Percentiles rank a stretch among this genome's conserved stretches.
These are phyloP conservation scores for Lantana camara DNA, from an alignment of 257 asterid species.

Conservation along the genomic window DNA sequence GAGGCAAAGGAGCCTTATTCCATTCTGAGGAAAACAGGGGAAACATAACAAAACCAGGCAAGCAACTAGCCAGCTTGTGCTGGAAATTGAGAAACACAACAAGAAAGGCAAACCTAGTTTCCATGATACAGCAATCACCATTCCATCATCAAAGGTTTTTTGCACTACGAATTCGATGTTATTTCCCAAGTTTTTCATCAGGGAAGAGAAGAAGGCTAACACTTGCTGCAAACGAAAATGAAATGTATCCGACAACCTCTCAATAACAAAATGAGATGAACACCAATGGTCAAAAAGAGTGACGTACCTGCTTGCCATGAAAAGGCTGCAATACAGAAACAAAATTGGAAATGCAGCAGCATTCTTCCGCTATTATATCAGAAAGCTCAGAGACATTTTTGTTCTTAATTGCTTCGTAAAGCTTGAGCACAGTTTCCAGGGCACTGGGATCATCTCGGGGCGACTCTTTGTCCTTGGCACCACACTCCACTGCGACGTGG, in stretches of 20 bases:
- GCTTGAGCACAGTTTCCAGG: constrained; percentile 66
- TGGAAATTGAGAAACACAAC: neutral
- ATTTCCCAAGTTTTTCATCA: constrained; percentile 52
- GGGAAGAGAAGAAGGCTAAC: constrained; percentile 52
- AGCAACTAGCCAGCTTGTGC: neutral
- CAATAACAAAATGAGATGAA: neutral
- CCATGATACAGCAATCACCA: constrained; percentile 67
- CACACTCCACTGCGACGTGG: constrained; percentile 28
- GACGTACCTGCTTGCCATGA: constrained; percentile 67
- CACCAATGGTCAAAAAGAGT: neutral
- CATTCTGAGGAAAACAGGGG: constrained; percentile 44
- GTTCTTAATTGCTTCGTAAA: constrained; percentile 57
- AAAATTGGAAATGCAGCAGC: constrained; percentile 63
- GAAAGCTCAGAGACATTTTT: constrained; percentile 45
- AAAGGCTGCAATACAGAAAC: constrained; percentile 48
- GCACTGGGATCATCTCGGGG: constrained; percentile 43
- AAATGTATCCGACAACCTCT: neutral
- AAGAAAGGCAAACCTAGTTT: constrained; percentile 46
- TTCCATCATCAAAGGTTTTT: constrained; percentile 61
- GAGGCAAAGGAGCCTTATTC: constrained; percentile 42
- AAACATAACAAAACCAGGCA: neutral
- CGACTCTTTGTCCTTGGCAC: constrained; percentile 15
- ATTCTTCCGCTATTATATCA: constrained; percentile 72
- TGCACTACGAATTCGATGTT: constrained; percentile 56
- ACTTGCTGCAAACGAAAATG: constrained; percentile 60